Base-by-base conservation (phyloP, 805 yeast species). In the Metschnikowia bowlesiae region DNA sequence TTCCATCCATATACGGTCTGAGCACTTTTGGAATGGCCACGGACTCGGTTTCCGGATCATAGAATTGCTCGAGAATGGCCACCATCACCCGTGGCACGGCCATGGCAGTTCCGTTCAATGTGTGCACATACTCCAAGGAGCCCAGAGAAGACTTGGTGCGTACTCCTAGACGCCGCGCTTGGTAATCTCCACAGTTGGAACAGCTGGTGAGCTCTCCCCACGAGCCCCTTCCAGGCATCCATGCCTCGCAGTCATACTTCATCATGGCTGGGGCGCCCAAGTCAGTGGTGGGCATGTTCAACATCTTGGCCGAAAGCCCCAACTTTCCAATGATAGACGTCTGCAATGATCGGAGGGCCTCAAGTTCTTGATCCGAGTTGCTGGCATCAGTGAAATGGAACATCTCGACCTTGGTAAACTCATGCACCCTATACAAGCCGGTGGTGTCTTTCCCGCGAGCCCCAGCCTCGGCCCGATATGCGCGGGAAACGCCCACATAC, bases 381-480 rank as follows among this genome's bases (percentile, higher is more conserved):
- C 74, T 76, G 0, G 75, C 70, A 62, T 42, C 67, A 52, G 96
- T 94, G 84, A 53, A 74, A 47, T 84, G 84, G 61, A 92, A 94
- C 48, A 94, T 69, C 64, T 94, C 99, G 1, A 94, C 96, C 65
- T 94, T 94, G 9, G 96, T 88, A 66, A 94, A 94, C 69, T 94
- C 99, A 64, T 94, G 99, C 26, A 94, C 97, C 39, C 99, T 74
- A 59, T 94, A 94, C 1, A 94, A 72, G 0, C 99, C 99, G 59
- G 85, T 83, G 0, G 97, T 89, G 57, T 89, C 97, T 56, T 81
- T 81, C 1, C 99, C 99, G 49, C 96, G 79, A 1, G 98, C 94
- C 2, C 98, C 99, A 0, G 99, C 99, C 64, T 94, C 99, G 0
- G 97, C 96, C 54, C 99, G 75, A 63, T 84, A 94, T 54, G 96